phyloP scores from a whole-genome alignment of 768 basidiomycete genomes.

The Pilatotrama ljubarskyi region DNA sequence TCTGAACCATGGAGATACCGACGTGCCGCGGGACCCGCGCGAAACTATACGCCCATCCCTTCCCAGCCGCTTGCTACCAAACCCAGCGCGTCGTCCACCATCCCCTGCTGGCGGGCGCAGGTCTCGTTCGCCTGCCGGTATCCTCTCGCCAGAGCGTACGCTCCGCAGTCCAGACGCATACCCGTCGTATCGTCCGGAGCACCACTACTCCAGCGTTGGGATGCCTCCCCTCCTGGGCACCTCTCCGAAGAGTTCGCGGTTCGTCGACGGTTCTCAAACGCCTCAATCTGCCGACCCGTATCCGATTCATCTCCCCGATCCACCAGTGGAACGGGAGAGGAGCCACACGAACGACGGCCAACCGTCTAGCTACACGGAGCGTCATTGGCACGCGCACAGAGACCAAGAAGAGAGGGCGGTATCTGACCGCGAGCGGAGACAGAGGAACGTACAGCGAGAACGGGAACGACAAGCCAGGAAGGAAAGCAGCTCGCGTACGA shows the following conservation, averaged over 20 bases:
- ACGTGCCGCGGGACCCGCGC: slow-evolving; percentile 8
- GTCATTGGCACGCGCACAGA: background rate
- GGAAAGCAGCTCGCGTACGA: slow-evolving; percentile 1
- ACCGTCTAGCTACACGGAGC: slow-evolving; percentile 3
- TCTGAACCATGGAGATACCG: slow-evolving; percentile 57
- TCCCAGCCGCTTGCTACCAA: slow-evolving; percentile 38
- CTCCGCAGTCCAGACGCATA: background rate
- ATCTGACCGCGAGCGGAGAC: slow-evolving; percentile 14
- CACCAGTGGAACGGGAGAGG: slow-evolving; percentile 8
- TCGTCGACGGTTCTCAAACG: slow-evolving; percentile 9
- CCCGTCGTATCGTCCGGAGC: slow-evolving; percentile 6
- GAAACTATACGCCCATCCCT: slow-evolving; percentile 37
- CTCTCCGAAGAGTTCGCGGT: slow-evolving; percentile 16
- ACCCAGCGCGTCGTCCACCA: slow-evolving; percentile 32
- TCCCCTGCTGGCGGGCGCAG: slow-evolving; percentile 37
- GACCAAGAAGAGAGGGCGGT: slow-evolving; percentile 4
- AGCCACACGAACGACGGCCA: slow-evolving; percentile 13
- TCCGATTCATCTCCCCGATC: background rate
- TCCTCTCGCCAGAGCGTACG: slow-evolving; percentile 19
- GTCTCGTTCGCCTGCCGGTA: slow-evolving; percentile 20
- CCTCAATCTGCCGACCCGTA: background rate
- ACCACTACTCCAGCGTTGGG: background rate
- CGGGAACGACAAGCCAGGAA: background rate
- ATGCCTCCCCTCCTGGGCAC: slow-evolving; percentile 1
- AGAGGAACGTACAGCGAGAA: background rate